Evolutionary conservation across 179 eudicot species (phyloP).

Genomic region (Vitellaria paradoxa): DNA sequence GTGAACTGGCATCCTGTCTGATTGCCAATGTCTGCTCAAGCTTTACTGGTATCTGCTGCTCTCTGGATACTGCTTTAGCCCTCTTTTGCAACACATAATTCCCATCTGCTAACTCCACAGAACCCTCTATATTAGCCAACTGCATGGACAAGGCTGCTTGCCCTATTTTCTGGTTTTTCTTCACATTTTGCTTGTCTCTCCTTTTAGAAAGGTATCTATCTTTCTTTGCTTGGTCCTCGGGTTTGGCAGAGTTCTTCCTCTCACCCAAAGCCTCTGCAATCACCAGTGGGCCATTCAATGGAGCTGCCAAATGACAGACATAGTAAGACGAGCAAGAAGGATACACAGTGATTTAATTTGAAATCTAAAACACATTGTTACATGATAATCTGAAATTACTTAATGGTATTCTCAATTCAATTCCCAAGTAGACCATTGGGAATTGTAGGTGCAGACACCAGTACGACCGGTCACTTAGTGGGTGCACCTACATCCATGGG

Average conservation of each 20-base stretch:
- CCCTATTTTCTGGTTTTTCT: conserved; percentile 18
- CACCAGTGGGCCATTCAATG: conserved; percentile 81
- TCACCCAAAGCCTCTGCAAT: conserved; percentile 70
- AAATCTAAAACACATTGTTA: too few relatives aligned
- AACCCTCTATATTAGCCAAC: conserved; percentile 35
- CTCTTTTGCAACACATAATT: conserved; percentile 52
- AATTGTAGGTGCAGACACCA: too few relatives aligned
- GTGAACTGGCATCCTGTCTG: background rate
- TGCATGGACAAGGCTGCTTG: conserved; percentile 33
- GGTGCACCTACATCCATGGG: too few relatives aligned
- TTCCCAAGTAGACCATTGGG: too few relatives aligned
- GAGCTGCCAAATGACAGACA: conserved; percentile 51
- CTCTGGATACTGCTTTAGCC: conserved; percentile 21
- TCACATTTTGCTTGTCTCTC: conserved; percentile 53
- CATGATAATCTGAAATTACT: too few relatives aligned
- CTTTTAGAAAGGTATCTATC: conserved; percentile 79
- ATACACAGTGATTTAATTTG: too few relatives aligned
- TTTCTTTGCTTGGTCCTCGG: conserved; percentile 56
- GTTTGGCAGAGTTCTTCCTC: conserved; percentile 49
- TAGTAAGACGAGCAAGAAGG: background rate
- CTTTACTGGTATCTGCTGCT: conserved; percentile 17
- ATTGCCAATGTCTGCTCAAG: background rate
- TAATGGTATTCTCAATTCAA: too few relatives aligned
- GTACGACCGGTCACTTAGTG: too few relatives aligned
- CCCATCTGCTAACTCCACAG: conserved; percentile 32